These are phyloP conservation scores for Diaporthe helianthi DNA, from an alignment of 2,329 filamentous ascomycete genomes.

Conservation along the genomic window DNA sequence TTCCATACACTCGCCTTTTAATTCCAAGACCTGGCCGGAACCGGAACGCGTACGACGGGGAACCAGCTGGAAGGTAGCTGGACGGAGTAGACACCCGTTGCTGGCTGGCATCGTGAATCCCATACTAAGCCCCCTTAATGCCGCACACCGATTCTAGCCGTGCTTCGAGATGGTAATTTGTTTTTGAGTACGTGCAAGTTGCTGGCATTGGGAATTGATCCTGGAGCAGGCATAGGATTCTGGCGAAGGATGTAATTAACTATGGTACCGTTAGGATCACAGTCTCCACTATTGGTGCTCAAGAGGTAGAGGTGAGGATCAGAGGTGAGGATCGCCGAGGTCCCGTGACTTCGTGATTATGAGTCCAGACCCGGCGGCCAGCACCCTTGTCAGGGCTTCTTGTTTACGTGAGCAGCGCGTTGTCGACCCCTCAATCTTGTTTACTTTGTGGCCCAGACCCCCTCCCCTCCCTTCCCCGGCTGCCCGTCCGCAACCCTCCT, in stretches of 20 bases:
- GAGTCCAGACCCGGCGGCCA: slow-evolving; percentile 27
- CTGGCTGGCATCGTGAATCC: neutral
- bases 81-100: neutral
- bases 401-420: slow-evolving; percentile 35
- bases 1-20: neutral
- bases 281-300: neutral
- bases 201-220: neutral
- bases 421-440: slow-evolving; percentile 31
- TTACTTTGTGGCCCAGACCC: slow-evolving; percentile 31
- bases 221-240: neutral
- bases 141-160: no score
- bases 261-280: neutral
- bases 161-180: neutral
- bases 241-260: neutral
- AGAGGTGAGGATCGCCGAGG: neutral
- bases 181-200: neutral
- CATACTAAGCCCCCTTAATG: no score
- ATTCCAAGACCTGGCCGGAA: neutral
- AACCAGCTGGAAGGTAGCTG: neutral
- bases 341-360: slow-evolving; percentile 35
- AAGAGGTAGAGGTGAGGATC: neutral
- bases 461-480: neutral
- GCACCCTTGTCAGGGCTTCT: slow-evolving; percentile 31
- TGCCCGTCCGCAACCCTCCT: slow-evolving; percentile 3
- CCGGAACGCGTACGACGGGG: neutral